Conservation (phyloP, 1,284 basidiomycete species). For the Ustilago sp. region DNA sequence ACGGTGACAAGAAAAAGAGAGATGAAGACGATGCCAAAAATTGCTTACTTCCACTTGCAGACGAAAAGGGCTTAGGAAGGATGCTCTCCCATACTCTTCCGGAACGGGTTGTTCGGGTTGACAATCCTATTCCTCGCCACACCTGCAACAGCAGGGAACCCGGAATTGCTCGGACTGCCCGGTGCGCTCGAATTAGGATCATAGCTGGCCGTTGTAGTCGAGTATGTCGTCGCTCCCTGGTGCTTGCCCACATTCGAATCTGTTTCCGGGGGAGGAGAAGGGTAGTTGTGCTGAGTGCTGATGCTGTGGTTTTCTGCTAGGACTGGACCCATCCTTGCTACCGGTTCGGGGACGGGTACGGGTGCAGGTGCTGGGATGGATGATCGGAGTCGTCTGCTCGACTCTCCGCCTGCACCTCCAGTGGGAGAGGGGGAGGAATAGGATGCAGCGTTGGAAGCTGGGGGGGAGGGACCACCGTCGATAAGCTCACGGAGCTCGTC, state of each 20-base stretch:
- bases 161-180: conserved; percentile 29
- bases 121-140: conserved; percentile 31
- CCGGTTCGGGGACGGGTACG: conserved; percentile 43
- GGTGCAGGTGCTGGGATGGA: conserved; percentile 30
- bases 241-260: conserved; percentile 17
- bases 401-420: conserved; percentile 1
- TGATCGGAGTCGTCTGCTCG: conserved; percentile 9
- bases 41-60: too few relatives aligned
- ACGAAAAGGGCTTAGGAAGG: conserved; percentile 13
- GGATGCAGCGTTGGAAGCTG: conserved; percentile 27
- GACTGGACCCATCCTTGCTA: conserved; percentile 31
- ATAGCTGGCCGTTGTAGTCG: conserved; percentile 30
- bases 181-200: conserved; percentile 17
- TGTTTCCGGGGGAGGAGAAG: conserved; percentile 39
- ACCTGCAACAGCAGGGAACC: conserved; percentile 12
- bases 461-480: conserved; percentile 42
- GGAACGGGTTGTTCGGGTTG: conserved; percentile 61
- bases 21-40: neutral
- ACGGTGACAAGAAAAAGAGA: conserved; percentile 1
- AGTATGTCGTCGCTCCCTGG: conserved; percentile 10
- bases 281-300: conserved; percentile 38
- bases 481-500: conserved; percentile 60
- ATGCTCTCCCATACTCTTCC: conserved; percentile 43
- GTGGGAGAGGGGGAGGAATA: conserved; percentile 1
- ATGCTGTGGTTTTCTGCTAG: conserved; percentile 24